Evolutionary conservation across 169 alveolate species (phyloP).

Genomic region (Plasmodium vinckei): DNA sequence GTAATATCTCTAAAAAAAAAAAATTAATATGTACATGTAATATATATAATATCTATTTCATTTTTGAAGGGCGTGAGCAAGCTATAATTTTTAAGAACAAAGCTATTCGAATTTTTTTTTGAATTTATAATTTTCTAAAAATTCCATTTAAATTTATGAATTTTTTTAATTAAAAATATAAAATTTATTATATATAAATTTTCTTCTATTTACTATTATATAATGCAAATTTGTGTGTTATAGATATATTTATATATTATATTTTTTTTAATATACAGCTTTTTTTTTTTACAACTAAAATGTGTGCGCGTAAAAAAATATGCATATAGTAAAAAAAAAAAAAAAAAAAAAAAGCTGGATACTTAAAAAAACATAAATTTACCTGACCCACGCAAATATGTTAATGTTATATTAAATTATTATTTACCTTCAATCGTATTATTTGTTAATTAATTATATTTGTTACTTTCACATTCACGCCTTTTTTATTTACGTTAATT

Average conservation of each 20-base stretch:
- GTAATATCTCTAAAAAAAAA: background rate
- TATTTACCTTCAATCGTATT: slow-evolving; percentile 7
- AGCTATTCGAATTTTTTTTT: slow-evolving; percentile 13
- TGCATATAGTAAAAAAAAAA: slow-evolving; percentile 8
- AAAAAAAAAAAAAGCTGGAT: slow-evolving; percentile 16
- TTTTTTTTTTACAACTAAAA: slow-evolving; percentile 11
- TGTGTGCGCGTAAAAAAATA: background rate
- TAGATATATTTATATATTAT: slow-evolving; percentile 25
- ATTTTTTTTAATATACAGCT: slow-evolving; percentile 32
- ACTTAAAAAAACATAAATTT: slow-evolving; percentile 5
- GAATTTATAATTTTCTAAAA: slow-evolving; percentile 5
- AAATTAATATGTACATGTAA: slow-evolving; percentile 5
- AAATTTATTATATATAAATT: slow-evolving; percentile 5
- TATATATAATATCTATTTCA: slow-evolving; percentile 3
- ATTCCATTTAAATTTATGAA: background rate
- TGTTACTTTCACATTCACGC: slow-evolving; percentile 18
- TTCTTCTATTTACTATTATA: background rate
- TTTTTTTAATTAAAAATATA: slow-evolving; percentile 12
- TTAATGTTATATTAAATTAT: slow-evolving; percentile 22
- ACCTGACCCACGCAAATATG: slow-evolving; percentile 28
- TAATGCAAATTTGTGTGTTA: slow-evolving; percentile 5
- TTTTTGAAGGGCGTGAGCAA: slow-evolving; percentile 10
- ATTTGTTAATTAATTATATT: slow-evolving; percentile 9
- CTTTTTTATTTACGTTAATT: slow-evolving; percentile 32
- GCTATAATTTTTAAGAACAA: slow-evolving; percentile 9